These are phyloP conservation scores for Metschnikowia gelsemii DNA, from an alignment of 805 yeast genomes.

Conservation along the genomic window DNA sequence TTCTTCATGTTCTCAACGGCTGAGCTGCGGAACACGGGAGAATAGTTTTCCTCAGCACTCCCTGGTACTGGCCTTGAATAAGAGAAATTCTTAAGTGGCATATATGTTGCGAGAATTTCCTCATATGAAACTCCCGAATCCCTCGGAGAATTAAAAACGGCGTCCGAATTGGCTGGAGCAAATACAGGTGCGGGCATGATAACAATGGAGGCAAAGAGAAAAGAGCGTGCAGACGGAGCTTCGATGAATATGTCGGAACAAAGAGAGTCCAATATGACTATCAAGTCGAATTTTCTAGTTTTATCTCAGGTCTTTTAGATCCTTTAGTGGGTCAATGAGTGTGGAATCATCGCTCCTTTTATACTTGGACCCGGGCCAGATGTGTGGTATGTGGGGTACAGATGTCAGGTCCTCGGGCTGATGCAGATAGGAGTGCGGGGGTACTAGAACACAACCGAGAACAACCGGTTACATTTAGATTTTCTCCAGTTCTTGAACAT, in stretches of 20 bases:
- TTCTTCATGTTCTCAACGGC: slow-evolving; percentile 32
- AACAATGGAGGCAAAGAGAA: background rate
- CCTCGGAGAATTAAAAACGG: slow-evolving; percentile 17
- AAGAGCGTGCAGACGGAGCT: background rate
- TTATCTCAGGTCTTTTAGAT: background rate
- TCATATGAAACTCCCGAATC: slow-evolving; percentile 12
- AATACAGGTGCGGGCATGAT: slow-evolving; percentile 7
- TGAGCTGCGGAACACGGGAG: slow-evolving; percentile 50
- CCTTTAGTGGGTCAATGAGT: no score
- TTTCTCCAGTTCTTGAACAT: no score
- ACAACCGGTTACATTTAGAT: no score
- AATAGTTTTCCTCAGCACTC: slow-evolving; percentile 44
- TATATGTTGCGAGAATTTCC: slow-evolving; percentile 15
- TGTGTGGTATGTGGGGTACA: no score
- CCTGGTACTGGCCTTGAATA: slow-evolving; percentile 35
- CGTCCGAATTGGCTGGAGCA: slow-evolving; percentile 21
- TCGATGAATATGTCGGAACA: no score
- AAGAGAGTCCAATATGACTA: no score
- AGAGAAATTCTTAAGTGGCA: slow-evolving; percentile 20
- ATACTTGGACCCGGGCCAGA: no score
- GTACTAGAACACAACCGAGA: no score
- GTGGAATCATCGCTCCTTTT: no score
- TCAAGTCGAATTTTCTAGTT: no score
- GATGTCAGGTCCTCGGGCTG: no score
- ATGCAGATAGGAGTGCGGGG: no score